Base-by-base conservation (phyloP, 2,329 filamentous ascomycete genomes). In the Diaporthe sp. region DNA sequence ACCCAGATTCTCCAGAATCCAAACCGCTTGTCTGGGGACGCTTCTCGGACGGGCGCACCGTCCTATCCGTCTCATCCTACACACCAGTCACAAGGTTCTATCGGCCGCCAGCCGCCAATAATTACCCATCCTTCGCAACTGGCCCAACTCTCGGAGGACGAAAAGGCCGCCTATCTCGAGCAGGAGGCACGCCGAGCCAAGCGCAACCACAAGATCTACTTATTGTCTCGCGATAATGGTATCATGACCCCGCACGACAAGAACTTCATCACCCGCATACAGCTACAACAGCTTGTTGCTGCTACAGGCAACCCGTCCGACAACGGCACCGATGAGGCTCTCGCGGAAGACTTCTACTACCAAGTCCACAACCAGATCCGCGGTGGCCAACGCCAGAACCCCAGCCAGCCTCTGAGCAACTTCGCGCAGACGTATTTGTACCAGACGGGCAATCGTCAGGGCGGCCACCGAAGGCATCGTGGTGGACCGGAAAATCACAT, bases 171-270 rank as follows among this genome's bases (percentile, higher is more conserved):
- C 2, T 97, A 96, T 81, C 85, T 98, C 72, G 92, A 95, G 78
- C 96, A 98, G 83, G 97, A 99, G 84, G 96, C 96, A 0, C 97
- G 96, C 85, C 92, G 97, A 69, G 96, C 97, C 8, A 99, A 99
- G 88, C 92, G 97, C 57, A 98, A 99, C 82, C 96, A 98, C 87
- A 99, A 99, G 88, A 98, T 99, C 77, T 96, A 96, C 86, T 88
- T 97, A 57, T 87, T 98, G 72, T 98, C 95, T 34, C 95, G 95
- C 85, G 95, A 98, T 80, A 99, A 99, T 81, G 97, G 97, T 34
- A 86, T 99, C 77, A 99, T 99, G 97, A 99, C 97, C 5, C 97
- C 97, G 0, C 96, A 98, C 82, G 97, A 99, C 85, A 99, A 99
- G 89, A 99, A 98, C 83, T 99, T 98, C 85, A 98, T 99, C 79